A percentile compares a stretch with the other conserved stretches of the same genome.
Evolutionary conservation across 768 basidiomycete genomes (phyloP).

Genomic region (Pisolithus tinctorius): DNA sequence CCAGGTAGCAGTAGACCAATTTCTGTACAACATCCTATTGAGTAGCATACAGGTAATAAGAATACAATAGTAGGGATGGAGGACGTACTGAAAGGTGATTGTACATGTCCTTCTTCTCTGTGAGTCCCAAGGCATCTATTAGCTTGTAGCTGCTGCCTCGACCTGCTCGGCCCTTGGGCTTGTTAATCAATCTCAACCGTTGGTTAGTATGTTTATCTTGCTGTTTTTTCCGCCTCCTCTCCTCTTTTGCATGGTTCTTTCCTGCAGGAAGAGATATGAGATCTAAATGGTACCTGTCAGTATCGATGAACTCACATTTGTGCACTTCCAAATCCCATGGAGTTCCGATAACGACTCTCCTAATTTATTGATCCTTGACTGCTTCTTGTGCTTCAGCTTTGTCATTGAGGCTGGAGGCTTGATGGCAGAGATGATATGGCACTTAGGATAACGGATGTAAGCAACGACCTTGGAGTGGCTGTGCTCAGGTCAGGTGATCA

Average conservation of each 20-base stretch:
- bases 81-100: background rate
- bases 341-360: background rate
- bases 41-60: background rate
- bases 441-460: too few species aligned
- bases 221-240: background rate
- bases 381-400: too few species aligned
- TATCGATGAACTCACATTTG: background rate
- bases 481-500: background rate
- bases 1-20: background rate
- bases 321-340: background rate
- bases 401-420: too few species aligned
- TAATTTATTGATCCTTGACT: background rate
- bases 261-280: background rate
- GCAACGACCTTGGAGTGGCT: background rate
- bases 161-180: background rate
- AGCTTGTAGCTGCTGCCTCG: background rate
- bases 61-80: background rate
- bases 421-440: too few species aligned
- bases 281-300: background rate
- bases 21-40: background rate
- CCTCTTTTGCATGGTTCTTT: background rate
- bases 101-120: background rate
- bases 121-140: background rate
- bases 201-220: background rate
- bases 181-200: background rate